Conservation (phyloP, 2,329 filamentous ascomycete genomes). For the Fusarium sp. region DNA sequence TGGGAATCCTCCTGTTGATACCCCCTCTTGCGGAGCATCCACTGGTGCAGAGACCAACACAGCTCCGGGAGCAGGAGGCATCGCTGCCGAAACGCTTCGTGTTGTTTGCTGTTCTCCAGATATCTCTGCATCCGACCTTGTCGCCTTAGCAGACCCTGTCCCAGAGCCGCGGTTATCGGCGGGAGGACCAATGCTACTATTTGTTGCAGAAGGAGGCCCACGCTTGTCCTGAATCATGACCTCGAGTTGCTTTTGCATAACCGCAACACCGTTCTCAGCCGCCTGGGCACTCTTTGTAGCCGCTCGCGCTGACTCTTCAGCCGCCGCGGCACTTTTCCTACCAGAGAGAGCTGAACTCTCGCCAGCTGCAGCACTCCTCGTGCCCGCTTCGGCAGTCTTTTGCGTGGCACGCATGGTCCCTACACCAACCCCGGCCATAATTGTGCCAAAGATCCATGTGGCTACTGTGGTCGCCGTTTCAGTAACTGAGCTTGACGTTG, state of each 20-base stretch:
- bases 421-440: background rate
- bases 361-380: background rate
- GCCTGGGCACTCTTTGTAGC: background rate
- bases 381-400: background rate
- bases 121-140: background rate
- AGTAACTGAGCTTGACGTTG: background rate
- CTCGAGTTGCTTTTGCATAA: background rate
- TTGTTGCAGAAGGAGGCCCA: background rate
- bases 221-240: background rate
- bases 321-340: background rate
- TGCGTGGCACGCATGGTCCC: background rate
- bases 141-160: background rate
- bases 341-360: background rate
- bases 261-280: background rate
- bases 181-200: background rate
- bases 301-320: background rate
- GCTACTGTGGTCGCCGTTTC: background rate
- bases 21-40: background rate
- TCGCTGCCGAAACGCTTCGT: background rate
- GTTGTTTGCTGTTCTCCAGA: background rate
- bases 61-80: background rate
- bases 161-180: background rate
- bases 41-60: background rate
- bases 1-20: background rate
- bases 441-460: background rate